Evolutionary conservation across 2,329 filamentous ascomycete species (phyloP), one percentile per base, ranked within the genome.

Genomic region (Colletotrichum sp.): DNA sequence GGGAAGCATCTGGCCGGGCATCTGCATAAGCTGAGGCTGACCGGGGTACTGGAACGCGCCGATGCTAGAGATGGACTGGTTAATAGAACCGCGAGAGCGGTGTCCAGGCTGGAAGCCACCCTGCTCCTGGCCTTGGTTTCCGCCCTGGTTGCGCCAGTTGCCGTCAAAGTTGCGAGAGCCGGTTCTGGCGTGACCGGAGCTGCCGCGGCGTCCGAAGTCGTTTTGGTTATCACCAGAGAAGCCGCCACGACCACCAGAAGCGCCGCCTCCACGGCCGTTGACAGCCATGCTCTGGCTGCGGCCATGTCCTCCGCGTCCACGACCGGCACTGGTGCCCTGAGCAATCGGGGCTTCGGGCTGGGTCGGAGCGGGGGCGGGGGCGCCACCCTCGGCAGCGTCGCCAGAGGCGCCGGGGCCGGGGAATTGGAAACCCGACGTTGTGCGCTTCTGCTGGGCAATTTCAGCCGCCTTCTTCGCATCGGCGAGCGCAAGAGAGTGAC

Each of bases 391-490:
- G 62, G 88, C 90, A 32, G 90, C 86, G 77, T 92, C 92, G 49
- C 91, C 91, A 69, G 91, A 89, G 78, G 93, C 90, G 64, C 91
- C 91, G 66, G 96, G 95, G 69, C 93, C 92, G 18, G 97, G 96
- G 84, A 99, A 99, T 84, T 98, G 96, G 86, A 99, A 99, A 74
- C 93, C 96, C 78, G 95, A 96, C 77, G 96, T 96, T 71, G 96
- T 98, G 85, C 96, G 92, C 88, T 98, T 98, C 89, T 98, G 96
- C 87, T 99, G 97, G 65, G 97, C 97, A 78, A 98, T 87, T 85
- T 99, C 97, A 73, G 97, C 97, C 64, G 97, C 97, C 88, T 98
- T 99, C 88, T 98, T 99, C 66, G 97, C 97, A 86, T 99, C 97
- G 49, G 96, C 95, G 78, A 99, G 89, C 78, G 96, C 97, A 78